Percentiles rank a stretch among this genome's conserved stretches.
These are phyloP conservation scores for Phallus indusiatus DNA, from an alignment of 768 basidiomycete species.

Conservation along the genomic window DNA sequence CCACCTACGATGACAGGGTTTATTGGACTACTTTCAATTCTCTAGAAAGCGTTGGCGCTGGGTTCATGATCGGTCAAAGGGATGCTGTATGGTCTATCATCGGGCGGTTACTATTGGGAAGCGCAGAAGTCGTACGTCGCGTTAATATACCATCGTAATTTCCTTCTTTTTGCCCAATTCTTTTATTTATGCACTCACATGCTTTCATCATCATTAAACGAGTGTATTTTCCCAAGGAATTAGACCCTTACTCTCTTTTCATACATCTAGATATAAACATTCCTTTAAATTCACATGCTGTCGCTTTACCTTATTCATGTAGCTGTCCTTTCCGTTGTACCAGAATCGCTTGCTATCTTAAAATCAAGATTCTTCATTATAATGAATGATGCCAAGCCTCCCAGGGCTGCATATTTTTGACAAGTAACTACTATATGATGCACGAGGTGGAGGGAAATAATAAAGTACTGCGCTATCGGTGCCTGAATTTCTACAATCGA, in stretches of 20 bases:
- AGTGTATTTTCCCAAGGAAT: neutral
- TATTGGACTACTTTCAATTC: slow-evolving; percentile 76
- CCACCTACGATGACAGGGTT: slow-evolving; percentile 65
- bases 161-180: neutral
- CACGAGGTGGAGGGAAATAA: neutral
- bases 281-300: neutral
- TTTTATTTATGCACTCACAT: neutral
- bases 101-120: slow-evolving; percentile 37
- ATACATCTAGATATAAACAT: neutral
- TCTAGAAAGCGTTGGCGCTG: slow-evolving; percentile 61
- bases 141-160: slow-evolving; percentile 7
- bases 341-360: no score
- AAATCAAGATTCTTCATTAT: neutral
- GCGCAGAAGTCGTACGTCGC: slow-evolving; percentile 7
- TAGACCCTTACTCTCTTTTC: no score
- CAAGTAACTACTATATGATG: neutral
- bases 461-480: neutral
- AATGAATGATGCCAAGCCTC: neutral
- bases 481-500: neutral
- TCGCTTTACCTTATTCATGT: neutral
- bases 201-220: neutral
- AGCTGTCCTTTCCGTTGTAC: neutral
- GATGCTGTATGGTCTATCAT: slow-evolving; percentile 60
- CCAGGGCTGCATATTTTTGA: neutral
- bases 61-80: slow-evolving; percentile 43